phyloP scores from a whole-genome alignment of 208 protist genomes.

The Acanthamoeba polyphaga region DNA sequence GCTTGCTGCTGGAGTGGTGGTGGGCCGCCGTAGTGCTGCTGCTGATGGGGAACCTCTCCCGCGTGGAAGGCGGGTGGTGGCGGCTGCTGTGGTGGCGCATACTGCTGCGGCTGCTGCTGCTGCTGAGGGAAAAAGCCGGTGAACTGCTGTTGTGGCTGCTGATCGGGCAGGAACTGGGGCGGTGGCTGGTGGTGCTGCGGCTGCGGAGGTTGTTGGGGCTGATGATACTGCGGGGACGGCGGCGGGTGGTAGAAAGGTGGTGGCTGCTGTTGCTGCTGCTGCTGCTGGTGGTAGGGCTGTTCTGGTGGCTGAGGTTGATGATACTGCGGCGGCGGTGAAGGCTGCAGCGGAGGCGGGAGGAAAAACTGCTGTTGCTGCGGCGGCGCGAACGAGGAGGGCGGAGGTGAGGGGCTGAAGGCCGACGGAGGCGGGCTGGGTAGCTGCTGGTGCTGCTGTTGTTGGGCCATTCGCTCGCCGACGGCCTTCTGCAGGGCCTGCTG shows the following conservation, averaged over 20 bases:
- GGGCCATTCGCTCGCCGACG: neutral
- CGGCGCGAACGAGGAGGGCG: neutral
- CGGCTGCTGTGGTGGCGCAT: neutral
- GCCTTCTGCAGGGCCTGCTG: conserved; percentile 31
- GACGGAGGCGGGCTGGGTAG: neutral
- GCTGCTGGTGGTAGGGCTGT: neutral
- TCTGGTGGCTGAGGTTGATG: neutral
- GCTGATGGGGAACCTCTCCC: neutral
- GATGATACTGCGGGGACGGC: neutral
- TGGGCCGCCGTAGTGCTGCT: neutral
- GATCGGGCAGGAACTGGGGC: neutral
- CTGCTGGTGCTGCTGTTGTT: neutral
- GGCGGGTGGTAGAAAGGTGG: neutral
- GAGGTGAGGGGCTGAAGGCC: neutral
- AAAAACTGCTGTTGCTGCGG: neutral
- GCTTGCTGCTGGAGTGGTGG: neutral
- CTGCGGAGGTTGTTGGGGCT: neutral
- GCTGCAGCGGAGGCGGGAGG: neutral
- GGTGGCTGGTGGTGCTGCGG: neutral
- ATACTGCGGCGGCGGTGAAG: neutral
- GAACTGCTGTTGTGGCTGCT: neutral
- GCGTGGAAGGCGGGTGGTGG: neutral
- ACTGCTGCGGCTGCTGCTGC: neutral
- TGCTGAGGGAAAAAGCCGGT: neutral
- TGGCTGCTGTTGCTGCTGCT: neutral